Evolutionary conservation across 225 moss, liverwort and hornwort species (phyloP), one percentile per base, ranked within the genome.

Genomic region (Physcomitrellopsis africana): DNA sequence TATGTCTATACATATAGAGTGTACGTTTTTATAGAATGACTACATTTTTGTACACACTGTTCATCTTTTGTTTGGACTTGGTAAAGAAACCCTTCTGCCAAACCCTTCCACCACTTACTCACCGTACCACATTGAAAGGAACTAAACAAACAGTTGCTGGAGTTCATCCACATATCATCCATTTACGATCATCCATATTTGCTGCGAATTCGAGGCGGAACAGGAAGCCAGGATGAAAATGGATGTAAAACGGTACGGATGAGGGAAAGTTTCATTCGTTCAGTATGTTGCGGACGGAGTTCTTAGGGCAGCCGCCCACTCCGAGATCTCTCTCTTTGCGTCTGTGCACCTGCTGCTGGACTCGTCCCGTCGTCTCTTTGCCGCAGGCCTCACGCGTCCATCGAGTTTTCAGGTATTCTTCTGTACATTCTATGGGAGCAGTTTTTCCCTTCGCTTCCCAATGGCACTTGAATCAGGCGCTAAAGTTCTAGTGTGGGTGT

Each of bases 251-350:
- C n/a, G 11, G 3, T 0, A 24, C 0, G 5, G 10, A 10, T 32
- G 29, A 18, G 32, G 41, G 17, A 42, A 7, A 14, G 17, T 9
- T 0, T 18, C 44, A 23, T 48, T 76, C 76, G 60, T 76, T 64
- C 37, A 22, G 0, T 2, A 0, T 1, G 42, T 5, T 11, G 10
- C 42, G 53, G 9, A 61, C 53, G 52, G 59, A 43, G 62, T 60
- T 61, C 61, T 72, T 80, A 72, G 80, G 76, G 80, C 76, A 76
- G 83, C 80, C 72, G 80, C 68, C 10, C 51, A 7, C 3, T 0
- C 0, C 0, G 0, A 1, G 1, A 0, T 3, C 44, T 0, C 22
- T 8, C 83, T 73, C 79, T 71, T 42, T 1, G 59, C 53, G 67
- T 72, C 72, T 68, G 68, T 72, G 76, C 72, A 61, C 17, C 51